phyloP scores from a whole-genome alignment of 805 yeast species.

The Suhomyces faveliae region DNA sequence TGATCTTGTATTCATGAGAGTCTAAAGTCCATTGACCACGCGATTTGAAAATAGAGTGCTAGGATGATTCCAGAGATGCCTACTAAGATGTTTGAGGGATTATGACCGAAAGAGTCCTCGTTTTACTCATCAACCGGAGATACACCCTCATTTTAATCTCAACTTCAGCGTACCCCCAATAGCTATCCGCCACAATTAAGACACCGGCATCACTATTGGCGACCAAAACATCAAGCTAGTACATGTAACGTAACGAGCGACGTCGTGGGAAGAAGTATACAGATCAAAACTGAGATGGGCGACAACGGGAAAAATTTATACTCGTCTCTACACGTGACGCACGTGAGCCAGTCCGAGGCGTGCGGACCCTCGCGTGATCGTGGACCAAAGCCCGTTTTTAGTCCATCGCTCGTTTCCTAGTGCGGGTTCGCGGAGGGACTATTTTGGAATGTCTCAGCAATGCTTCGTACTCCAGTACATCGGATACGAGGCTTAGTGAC shows the following conservation, averaged over 20 bases:
- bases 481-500: neutral
- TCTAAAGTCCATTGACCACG: neutral
- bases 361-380: neutral
- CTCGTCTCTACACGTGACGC: neutral
- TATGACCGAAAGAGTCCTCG: slow-evolving; percentile 32
- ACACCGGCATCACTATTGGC: slow-evolving; percentile 14
- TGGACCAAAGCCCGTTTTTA: neutral
- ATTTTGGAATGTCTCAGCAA: neutral
- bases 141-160: slow-evolving; percentile 23
- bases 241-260: slow-evolving; percentile 12
- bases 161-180: slow-evolving; percentile 11
- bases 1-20: too few relatives aligned
- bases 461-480: neutral
- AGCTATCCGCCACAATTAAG: slow-evolving; percentile 10
- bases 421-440: neutral
- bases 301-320: neutral
- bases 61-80: neutral
- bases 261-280: slow-evolving; percentile 14
- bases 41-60: too few relatives aligned
- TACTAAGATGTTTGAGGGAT: slow-evolving; percentile 21
- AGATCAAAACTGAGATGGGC: neutral
- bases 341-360: neutral
- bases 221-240: slow-evolving; percentile 6
- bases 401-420: neutral
- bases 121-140: slow-evolving; percentile 30